Base-by-base conservation (phyloP, 2,329 filamentous ascomycete genomes). In the Lasiodiplodia hormozganensis region DNA sequence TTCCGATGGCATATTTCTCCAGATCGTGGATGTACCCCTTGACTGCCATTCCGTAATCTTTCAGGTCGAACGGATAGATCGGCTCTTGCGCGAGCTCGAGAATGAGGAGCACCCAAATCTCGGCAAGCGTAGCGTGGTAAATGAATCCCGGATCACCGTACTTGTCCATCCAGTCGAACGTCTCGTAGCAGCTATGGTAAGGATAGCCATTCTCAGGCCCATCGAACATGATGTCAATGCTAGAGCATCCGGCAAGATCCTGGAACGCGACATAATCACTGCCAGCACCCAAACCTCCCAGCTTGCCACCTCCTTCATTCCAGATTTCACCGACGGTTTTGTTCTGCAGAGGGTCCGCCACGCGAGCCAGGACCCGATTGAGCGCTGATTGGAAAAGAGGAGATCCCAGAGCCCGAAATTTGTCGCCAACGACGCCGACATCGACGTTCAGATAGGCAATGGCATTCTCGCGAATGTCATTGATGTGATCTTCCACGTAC, bases 361-460 rank as follows among this genome's bases (percentile, higher is more conserved):
- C 88, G 54, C 93, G 89, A 71, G 90, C 88, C 6, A 98, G 83
- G 4, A 93, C 89, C 70, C 91, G 90, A 25, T 88, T 82, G 43
- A 98, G 85, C 1, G 92, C 84, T 71, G 88, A 89, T 70, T 89
- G 84, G 77, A 96, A 94, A 38, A 96, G 82, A 0, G 96, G 96
- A 4, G 92, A 96, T 23, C 91, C 96, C 6, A 90, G 85, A 10
- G 93, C 95, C 71, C 87, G 86, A 76, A 99, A 93, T 12, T 90
- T 85, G 65, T 84, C 81, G 6, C 96, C 96, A 2, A 87, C 87
- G 4, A 98, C 90, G 40, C 91, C 95, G 1, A 90, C 88, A 77
- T 95, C 95, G 51, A 99, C 89, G 75, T 99, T 99, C 72, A 99
- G 85, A 75, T 99, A 99, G 11, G 92, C 94, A 71, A 93, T 89